phyloP scores from a whole-genome alignment of 805 yeast species.

The Yarrowia sp. region DNA sequence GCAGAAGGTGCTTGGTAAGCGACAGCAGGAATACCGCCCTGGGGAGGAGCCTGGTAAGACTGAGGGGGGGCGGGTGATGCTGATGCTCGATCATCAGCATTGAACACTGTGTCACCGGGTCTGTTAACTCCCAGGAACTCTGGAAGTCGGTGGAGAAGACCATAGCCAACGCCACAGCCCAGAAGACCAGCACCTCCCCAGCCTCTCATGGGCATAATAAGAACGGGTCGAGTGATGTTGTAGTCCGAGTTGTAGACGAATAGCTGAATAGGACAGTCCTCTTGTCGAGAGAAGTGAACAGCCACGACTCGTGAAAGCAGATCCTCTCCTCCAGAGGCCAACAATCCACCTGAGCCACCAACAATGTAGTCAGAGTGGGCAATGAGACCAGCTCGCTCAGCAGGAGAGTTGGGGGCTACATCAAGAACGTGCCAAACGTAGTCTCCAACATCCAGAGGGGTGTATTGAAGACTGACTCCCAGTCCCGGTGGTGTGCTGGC shows the following conservation, averaged over 20 bases:
- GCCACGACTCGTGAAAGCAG: constrained; percentile 65
- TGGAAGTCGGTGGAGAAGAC: constrained; percentile 82
- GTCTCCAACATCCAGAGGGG: constrained; percentile 70
- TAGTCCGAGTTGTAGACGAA: constrained; percentile 86
- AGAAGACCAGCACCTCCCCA: constrained; percentile 85
- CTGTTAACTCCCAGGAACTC: constrained; percentile 46
- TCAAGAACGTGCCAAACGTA: constrained; percentile 83
- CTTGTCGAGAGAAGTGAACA: constrained; percentile 19
- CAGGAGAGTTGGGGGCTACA: constrained; percentile 74
- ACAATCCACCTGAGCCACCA: constrained; percentile 80
- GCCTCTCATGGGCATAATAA: constrained; percentile 62
- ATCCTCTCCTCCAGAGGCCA: constrained; percentile 85
- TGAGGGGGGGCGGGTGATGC: constrained; percentile 19
- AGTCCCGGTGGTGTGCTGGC: constrained; percentile 41
- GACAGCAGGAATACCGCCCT: constrained; percentile 1
- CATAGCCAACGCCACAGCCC: constrained; percentile 96
- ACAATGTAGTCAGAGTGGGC: constrained; percentile 86
- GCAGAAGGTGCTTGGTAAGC: constrained; percentile 20
- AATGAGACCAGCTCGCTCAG: constrained; percentile 73
- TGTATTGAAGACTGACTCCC: constrained; percentile 61
- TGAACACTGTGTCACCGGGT: constrained; percentile 45
- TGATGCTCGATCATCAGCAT: constrained; percentile 13
- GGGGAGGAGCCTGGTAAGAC: constrained; percentile 2
- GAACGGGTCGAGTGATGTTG: constrained; percentile 81
- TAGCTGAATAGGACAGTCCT: constrained; percentile 43